A percentile compares a stretch with the other conserved stretches of the same genome.
Conservation (phyloP, 176 grass and related monocot genomes). For the Oryza brachyantha region DNA sequence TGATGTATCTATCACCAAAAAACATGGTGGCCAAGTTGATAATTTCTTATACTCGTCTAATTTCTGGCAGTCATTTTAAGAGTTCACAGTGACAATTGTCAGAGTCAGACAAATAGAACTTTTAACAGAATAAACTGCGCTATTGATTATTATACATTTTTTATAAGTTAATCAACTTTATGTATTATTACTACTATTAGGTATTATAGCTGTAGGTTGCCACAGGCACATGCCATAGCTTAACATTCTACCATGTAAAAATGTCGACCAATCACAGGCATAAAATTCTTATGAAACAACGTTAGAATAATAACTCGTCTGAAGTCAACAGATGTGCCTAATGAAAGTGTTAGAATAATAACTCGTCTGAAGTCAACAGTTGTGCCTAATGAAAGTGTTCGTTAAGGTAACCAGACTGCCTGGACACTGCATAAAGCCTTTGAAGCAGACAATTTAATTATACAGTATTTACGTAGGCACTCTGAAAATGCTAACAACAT, state of each 20-base stretch:
- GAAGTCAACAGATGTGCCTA: no score
- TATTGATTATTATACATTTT: background rate
- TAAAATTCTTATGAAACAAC: background rate
- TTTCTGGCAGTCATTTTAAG: conserved; percentile 14
- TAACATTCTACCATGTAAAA: no score
- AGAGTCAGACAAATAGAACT: background rate
- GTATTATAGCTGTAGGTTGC: background rate
- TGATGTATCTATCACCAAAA: conserved; percentile 6
- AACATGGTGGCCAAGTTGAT: background rate
- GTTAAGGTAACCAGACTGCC: background rate
- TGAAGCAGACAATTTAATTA: background rate
- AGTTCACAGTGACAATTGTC: background rate
- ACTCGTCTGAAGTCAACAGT: background rate
- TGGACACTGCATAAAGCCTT: background rate
- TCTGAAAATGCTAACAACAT: background rate
- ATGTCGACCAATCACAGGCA: no score
- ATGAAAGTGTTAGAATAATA: no score
- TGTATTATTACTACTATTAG: background rate
- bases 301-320: background rate
- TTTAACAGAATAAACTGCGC: background rate
- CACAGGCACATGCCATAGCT: background rate
- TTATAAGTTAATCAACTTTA: background rate
- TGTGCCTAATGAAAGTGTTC: background rate
- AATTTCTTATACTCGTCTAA: conserved; percentile 5
- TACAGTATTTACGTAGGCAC: background rate